Base-by-base conservation (phyloP, 352 stramenopile species). In the Phytophthora podocarpi region DNA sequence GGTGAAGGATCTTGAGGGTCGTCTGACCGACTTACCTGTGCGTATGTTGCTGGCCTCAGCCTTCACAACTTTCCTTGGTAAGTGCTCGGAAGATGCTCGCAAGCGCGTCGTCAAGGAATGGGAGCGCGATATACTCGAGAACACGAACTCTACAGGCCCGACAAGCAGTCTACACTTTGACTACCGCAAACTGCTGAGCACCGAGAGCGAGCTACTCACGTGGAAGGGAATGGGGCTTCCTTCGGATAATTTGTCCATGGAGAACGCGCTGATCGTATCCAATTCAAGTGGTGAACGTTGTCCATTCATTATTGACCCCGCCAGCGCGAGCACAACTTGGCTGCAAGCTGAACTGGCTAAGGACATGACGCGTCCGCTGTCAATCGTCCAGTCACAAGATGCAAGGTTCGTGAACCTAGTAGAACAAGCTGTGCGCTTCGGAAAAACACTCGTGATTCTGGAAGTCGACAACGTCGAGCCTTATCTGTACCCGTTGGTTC, bases 271-370 rank as follows among this genome's bases (percentile, higher is more conserved):
- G 5, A 89, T 98, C 9, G 78, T 98, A 4, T 61, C 87, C 4
- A 87, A 97, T 40, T 81, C 72, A 0, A 81, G 78, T n/a, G 53
- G 59, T 5, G 74, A 90, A 18, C 78, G 90, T 5, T 96, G 96
- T 40, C 93, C 95, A 2, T 98, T 98, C 51, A 97, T 99, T 57
- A 95, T 98, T 41, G 96, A 99, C 45, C 96, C 96, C 0, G 92
- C 93, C 0, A 96, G 79, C 34, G 92, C 94, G 0, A 86, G 87
- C 15, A 95, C 85, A 0, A 63, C 64, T 3, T 99, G 96, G 96
- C 56, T 99, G 6, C 87, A 97, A 72, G 80, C 82, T 5, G 87
- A 98, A 64, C 70, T 98, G 4, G 75, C 84, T 1, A 92, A 90
- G 18, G 90, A 95, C 55, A 91, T 81, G 23, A 91, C 80, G 0